Conservation (phyloP, 768 basidiomycete genomes). For the Tricholomella constricta region DNA sequence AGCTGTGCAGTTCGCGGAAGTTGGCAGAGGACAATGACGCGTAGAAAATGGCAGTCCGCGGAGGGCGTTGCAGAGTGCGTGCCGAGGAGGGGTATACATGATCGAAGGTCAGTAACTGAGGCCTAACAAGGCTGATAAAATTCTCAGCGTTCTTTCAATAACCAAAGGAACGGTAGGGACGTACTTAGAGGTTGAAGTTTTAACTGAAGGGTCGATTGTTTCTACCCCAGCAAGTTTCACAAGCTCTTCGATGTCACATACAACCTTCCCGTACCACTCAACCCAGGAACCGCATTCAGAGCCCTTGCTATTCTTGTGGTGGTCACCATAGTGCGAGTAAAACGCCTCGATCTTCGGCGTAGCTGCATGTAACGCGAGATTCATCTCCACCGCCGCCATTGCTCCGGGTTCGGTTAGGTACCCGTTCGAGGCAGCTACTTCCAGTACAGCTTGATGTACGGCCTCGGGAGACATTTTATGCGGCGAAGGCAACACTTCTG, state of each 20-base stretch:
- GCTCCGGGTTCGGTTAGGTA: conserved; percentile 52
- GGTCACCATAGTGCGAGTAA: conserved; percentile 66
- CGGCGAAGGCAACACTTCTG: conserved; percentile 38
- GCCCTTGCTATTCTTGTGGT: conserved; percentile 30
- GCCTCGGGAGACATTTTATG: conserved; percentile 47
- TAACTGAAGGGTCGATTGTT: conserved; percentile 43
- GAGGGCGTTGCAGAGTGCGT: conserved; percentile 46
- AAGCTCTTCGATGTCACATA: conserved; percentile 68
- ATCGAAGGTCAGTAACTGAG: conserved; percentile 72
- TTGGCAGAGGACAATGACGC: conserved; percentile 63
- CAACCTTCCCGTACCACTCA: conserved; percentile 77
- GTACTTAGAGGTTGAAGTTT: conserved; percentile 26
- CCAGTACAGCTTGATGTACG: conserved; percentile 54
- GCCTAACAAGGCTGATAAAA: conserved; percentile 35
- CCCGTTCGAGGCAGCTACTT: conserved; percentile 48
- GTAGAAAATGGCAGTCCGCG: conserved; percentile 77
- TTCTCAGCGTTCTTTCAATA: neutral
- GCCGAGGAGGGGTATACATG: conserved; percentile 63
- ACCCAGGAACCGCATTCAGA: conserved; percentile 71
- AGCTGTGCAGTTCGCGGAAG: conserved; percentile 70
- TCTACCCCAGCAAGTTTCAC: conserved; percentile 53
- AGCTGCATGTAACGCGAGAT: conserved; percentile 75
- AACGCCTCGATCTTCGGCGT: conserved; percentile 85
- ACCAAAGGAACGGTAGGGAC: conserved; percentile 11
- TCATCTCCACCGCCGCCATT: conserved; percentile 63